Percentiles rank a stretch among this genome's conserved stretches.
phyloP scores from a whole-genome alignment of 805 yeast species.

The Schwanniomyces vanrijiae region DNA sequence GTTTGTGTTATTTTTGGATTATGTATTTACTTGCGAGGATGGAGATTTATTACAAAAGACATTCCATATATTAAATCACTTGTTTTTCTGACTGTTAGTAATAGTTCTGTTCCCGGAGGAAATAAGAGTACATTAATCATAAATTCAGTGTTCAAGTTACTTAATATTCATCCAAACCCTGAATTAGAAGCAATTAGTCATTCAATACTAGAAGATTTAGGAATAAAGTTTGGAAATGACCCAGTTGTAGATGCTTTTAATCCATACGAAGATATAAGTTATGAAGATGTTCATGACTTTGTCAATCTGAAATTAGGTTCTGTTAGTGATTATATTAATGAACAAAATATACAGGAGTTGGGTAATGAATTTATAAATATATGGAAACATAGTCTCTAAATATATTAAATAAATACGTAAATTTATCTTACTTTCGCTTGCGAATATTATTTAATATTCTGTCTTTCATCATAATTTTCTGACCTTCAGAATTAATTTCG shows the following conservation, averaged over 20 bases:
- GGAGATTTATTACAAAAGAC: constrained; percentile 18
- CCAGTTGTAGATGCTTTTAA: constrained; percentile 10
- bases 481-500: constrained; percentile 12
- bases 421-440: not conserved
- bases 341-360: constrained; percentile 1
- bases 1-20: constrained; percentile 12
- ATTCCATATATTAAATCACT: constrained; percentile 9
- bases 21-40: constrained; percentile 22
- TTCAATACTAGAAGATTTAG: constrained; percentile 12
- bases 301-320: constrained; percentile 5
- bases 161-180: not conserved
- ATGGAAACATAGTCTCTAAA: not conserved
- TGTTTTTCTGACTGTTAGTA: not conserved
- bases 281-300: constrained; percentile 6
- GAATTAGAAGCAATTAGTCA: constrained; percentile 5
- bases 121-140: not conserved
- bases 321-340: constrained; percentile 2
- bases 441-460: constrained; percentile 4
- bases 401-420: not conserved
- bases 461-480: not conserved
- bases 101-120: not conserved
- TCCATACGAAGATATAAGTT: constrained; percentile 3
- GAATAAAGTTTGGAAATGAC: constrained; percentile 17
- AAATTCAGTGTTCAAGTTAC: not conserved
- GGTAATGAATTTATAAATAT: constrained; percentile 1